phyloP scores from a whole-genome alignment of 169 alveolate genomes.

The Babesia sp. region DNA sequence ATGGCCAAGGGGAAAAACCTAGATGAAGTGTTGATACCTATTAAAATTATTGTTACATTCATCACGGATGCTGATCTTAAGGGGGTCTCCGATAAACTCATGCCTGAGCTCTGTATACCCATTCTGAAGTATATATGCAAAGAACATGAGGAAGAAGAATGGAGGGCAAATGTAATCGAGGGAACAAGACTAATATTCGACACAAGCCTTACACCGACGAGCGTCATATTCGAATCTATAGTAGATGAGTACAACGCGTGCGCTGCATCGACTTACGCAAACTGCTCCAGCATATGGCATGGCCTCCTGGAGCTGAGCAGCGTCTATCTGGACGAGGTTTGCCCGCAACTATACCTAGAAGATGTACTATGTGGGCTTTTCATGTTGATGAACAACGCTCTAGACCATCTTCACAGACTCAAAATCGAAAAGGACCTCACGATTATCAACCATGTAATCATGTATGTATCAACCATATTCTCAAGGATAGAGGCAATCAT shows the following conservation, averaged over 20 bases:
- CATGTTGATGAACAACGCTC: slow-evolving; percentile 55
- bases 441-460: slow-evolving; percentile 35
- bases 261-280: not conserved
- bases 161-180: slow-evolving; percentile 55
- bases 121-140: slow-evolving; percentile 56
- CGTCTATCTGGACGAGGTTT: slow-evolving; percentile 56
- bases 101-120: slow-evolving; percentile 65
- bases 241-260: slow-evolving; percentile 24
- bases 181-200: slow-evolving; percentile 52
- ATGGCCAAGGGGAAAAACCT: slow-evolving; percentile 24
- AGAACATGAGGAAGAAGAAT: slow-evolving; percentile 58
- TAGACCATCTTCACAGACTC: slow-evolving; percentile 32
- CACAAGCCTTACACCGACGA: slow-evolving; percentile 57
- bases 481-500: slow-evolving; percentile 52
- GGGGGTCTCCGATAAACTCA: slow-evolving; percentile 53
- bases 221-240: slow-evolving; percentile 50
- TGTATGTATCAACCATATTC: slow-evolving; percentile 50
- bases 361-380: slow-evolving; percentile 50
- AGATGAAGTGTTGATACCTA: slow-evolving; percentile 58
- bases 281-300: slow-evolving; percentile 43
- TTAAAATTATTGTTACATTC: slow-evolving; percentile 58
- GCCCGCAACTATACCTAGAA: slow-evolving; percentile 18
- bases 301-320: slow-evolving; percentile 51
- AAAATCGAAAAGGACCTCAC: slow-evolving; percentile 9
- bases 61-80: slow-evolving; percentile 55